Percentiles rank a stretch among this genome's conserved stretches.
Evolutionary conservation across 2,329 filamentous ascomycete species (phyloP).

Genomic region (Colletotrichum sp.): DNA sequence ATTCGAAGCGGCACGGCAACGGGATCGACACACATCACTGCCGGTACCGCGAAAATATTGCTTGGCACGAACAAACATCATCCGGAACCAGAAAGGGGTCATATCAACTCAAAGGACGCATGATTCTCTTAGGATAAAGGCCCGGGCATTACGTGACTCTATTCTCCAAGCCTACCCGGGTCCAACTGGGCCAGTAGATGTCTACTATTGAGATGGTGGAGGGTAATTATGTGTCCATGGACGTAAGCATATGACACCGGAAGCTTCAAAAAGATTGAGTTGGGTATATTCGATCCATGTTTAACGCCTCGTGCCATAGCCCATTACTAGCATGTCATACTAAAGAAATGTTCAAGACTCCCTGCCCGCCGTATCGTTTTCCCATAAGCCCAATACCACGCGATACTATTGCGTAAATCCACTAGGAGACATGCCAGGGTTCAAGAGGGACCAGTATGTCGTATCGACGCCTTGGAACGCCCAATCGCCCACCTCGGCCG

Average conservation of each 20-base stretch:
- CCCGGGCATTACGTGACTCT: neutral
- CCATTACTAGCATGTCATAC: neutral
- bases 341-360: neutral
- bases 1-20: neutral
- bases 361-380: neutral
- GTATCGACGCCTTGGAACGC: conserved; percentile 45
- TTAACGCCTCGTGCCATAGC: neutral
- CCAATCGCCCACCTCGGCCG: conserved; percentile 41
- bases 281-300: neutral
- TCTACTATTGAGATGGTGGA: neutral
- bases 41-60: neutral
- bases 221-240: neutral
- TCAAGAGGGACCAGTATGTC: conserved; percentile 38
- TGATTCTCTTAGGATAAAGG: neutral
- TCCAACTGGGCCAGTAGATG: neutral
- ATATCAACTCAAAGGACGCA: neutral
- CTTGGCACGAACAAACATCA: neutral
- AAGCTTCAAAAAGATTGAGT: neutral
- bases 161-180: neutral
- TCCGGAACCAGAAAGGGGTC: neutral
- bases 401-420: neutral
- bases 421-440: conserved; percentile 21
- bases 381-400: neutral
- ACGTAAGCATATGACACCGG: neutral
- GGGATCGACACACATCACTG: neutral